Evolutionary conservation across 2,329 filamentous ascomycete genomes (phyloP).

Genomic region (Apiospora malaysiana): DNA sequence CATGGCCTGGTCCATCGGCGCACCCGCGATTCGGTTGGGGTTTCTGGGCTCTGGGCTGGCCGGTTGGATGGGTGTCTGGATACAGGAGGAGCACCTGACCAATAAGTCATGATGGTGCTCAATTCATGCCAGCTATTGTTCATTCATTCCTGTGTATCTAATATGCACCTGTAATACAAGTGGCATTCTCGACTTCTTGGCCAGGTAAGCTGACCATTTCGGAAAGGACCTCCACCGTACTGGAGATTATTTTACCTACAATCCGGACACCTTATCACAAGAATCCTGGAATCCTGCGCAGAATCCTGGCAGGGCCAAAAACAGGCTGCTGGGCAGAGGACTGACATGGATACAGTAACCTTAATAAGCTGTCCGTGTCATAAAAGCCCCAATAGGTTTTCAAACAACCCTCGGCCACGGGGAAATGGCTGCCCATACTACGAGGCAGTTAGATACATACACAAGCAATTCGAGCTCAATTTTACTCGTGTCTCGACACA

Average conservation of each 20-base stretch:
- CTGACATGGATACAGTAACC: neutral
- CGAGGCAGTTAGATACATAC: conserved; percentile 8
- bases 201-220: neutral
- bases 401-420: neutral
- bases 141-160: neutral
- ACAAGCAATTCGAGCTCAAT: conserved; percentile 6
- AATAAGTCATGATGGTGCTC: neutral
- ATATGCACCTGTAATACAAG: neutral
- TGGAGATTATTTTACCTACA: neutral
- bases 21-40: neutral
- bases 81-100: neutral
- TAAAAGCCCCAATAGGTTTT: conserved; percentile 9
- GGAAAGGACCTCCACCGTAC: neutral
- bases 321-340: neutral
- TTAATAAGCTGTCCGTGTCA: conserved; percentile 18
- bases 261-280: conserved; percentile 16
- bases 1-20: neutral
- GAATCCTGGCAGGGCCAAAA: neutral
- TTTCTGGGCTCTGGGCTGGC: too few relatives aligned
- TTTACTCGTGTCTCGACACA: conserved; percentile 19
- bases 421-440: conserved; percentile 1
- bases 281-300: neutral
- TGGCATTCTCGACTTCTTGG: conserved; percentile 6
- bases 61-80: neutral
- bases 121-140: neutral